Percentiles rank a stretch among this genome's conserved stretches.
These are phyloP conservation scores for Chlamydomonas sphaeroides DNA, from an alignment of 139 green algal species.

Conservation along the genomic window DNA sequence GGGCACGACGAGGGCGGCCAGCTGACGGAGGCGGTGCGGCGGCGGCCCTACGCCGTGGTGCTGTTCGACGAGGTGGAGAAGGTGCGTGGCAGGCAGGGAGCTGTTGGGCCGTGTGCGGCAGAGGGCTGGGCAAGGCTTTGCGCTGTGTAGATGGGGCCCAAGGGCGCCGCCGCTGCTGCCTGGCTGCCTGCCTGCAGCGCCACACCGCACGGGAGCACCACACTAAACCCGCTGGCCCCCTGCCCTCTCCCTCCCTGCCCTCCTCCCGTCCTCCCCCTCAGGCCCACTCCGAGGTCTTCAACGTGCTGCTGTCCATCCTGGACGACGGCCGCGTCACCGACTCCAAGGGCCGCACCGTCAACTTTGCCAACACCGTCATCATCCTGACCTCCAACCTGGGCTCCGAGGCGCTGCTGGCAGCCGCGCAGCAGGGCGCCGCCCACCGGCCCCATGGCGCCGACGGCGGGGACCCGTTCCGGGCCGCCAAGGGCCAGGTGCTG, in stretches of 20 bases:
- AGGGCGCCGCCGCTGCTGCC: too few species aligned
- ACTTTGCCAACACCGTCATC: conserved; percentile 93
- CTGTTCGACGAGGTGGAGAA: conserved; percentile 1
- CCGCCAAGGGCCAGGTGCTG: conserved; percentile 26
- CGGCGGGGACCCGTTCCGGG: background rate
- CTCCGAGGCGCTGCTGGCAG: conserved; percentile 48
- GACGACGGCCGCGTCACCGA: conserved; percentile 93
- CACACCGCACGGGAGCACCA: too few species aligned
- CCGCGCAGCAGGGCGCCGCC: background rate
- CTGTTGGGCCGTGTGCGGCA: too few species aligned
- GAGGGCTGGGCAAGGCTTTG: conserved; percentile 68
- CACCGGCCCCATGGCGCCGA: conserved; percentile 14
- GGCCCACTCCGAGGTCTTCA: conserved; percentile 84
- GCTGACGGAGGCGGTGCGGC: background rate
- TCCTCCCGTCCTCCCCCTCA: conserved; percentile 98
- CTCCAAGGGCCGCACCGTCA: conserved; percentile 88
- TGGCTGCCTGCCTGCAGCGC: too few species aligned
- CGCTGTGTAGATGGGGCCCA: conserved; percentile 59
- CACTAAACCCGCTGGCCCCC: too few species aligned
- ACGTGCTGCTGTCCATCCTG: conserved; percentile 90
- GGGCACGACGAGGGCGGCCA: conserved; percentile 70
- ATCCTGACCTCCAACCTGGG: conserved; percentile 98
- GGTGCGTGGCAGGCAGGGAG: too few species aligned
- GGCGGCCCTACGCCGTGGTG: background rate
- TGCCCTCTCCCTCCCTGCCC: conserved; percentile 25